Conservation (phyloP, 1,284 basidiomycete species). For the Agroathelia rolfsii region DNA sequence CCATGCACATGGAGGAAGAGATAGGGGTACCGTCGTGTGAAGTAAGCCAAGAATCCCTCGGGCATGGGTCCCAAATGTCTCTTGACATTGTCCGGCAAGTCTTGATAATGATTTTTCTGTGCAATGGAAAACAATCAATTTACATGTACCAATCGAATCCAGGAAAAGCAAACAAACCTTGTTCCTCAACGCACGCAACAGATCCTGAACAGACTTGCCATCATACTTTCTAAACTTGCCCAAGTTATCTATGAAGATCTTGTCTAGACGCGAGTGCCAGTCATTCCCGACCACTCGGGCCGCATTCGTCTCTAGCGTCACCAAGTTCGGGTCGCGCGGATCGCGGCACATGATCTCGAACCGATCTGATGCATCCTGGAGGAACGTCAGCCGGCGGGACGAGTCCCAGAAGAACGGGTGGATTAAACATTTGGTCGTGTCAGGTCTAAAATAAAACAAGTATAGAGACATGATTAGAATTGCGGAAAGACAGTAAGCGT, state of each 20-base stretch:
- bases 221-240: constrained; percentile 98
- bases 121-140: constrained; percentile 2
- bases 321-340: constrained; percentile 70
- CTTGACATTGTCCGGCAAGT: constrained; percentile 84
- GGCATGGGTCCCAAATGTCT: constrained; percentile 84
- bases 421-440: constrained; percentile 75
- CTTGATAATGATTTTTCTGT: constrained; percentile 98
- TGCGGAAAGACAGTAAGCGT: constrained; percentile 2
- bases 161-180: constrained; percentile 51
- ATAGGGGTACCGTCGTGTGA: constrained; percentile 83
- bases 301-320: constrained; percentile 69
- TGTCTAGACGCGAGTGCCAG: constrained; percentile 85
- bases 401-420: constrained; percentile 98
- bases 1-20: constrained; percentile 89
- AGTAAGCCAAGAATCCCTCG: constrained; percentile 87
- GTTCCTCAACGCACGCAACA: constrained; percentile 87
- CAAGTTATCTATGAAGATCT: constrained; percentile 84
- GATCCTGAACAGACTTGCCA: constrained; percentile 80
- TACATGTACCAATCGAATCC: neutral
- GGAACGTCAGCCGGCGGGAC: constrained; percentile 77
- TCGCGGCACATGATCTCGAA: constrained; percentile 97
- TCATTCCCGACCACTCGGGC: constrained; percentile 69
- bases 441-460: constrained; percentile 47
- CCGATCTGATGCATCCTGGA: constrained; percentile 94
- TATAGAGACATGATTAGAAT: constrained; percentile 4